Conservation (phyloP, 306 rosid species). For the Amphicarpaea edgeworthii region DNA sequence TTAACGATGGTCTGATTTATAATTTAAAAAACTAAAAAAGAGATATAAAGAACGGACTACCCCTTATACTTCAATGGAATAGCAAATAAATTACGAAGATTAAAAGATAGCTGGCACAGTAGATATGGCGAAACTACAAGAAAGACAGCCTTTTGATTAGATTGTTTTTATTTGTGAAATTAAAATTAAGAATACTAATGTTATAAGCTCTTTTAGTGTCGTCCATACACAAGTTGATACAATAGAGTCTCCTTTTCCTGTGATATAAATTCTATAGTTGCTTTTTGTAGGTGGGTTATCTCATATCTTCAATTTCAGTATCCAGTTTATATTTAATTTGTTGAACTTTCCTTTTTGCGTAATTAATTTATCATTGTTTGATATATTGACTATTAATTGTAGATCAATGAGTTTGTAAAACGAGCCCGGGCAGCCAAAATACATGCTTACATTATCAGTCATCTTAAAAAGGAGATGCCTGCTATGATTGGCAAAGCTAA, state of each 20-base stretch:
- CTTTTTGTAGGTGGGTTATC: neutral
- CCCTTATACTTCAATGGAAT: no score
- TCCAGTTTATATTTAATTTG: constrained; percentile 29
- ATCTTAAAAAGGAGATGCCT: constrained; percentile 91
- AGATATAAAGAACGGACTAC: no score
- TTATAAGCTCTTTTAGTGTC: constrained; percentile 5
- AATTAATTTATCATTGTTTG: neutral
- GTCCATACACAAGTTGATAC: constrained; percentile 5
- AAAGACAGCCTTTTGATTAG: neutral
- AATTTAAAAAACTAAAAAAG: no score
- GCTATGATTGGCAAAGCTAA: constrained; percentile 87
- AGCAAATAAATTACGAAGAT: no score
- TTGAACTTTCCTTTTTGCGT: constrained; percentile 14
- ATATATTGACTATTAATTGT: constrained; percentile 18
- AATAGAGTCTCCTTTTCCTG: neutral
- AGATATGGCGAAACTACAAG: constrained; percentile 24
- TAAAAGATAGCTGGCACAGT: constrained; percentile 1
- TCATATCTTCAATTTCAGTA: constrained; percentile 2
- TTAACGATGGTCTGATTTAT: no score
- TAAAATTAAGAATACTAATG: neutral
- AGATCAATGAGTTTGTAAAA: constrained; percentile 95
- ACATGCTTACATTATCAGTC: constrained; percentile 88
- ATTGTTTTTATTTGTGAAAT: neutral
- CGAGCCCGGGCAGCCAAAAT: constrained; percentile 95
- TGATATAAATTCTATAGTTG: neutral